Percentiles rank a stretch among this genome's conserved stretches.
phyloP scores from a whole-genome alignment of 768 basidiomycete genomes.

The Rhodotorula toruloides region DNA sequence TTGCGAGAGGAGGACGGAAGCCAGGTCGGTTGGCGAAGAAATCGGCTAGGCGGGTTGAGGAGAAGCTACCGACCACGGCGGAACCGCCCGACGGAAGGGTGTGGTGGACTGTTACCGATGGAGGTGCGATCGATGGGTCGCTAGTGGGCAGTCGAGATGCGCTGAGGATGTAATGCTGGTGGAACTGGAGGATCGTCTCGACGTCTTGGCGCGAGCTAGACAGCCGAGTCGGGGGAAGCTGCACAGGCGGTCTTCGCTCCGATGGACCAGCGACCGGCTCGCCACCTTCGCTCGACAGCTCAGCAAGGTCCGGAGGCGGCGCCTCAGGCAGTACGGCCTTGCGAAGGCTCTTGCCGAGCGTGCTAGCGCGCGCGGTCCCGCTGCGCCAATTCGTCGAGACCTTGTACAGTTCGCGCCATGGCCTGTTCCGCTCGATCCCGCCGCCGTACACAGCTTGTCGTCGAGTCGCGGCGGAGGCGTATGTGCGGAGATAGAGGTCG shows the following conservation, averaged over 20 bases:
- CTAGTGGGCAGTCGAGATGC: not conserved
- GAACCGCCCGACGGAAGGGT: conserved; percentile 12
- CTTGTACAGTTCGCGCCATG: conserved; percentile 34
- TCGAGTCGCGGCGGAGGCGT: not conserved
- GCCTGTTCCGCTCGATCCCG: not conserved
- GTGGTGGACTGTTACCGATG: conserved; percentile 13
- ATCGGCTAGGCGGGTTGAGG: conserved; percentile 1
- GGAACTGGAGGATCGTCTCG: conserved; percentile 26
- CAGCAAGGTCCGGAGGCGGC: not conserved
- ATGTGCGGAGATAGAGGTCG: conserved; percentile 21
- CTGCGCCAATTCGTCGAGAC: conserved; percentile 31
- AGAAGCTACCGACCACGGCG: conserved; percentile 5
- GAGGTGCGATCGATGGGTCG: not conserved
- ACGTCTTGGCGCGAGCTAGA: not conserved
- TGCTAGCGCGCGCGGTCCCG: conserved; percentile 12
- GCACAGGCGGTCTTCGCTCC: not conserved
- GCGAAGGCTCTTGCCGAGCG: conserved; percentile 4
- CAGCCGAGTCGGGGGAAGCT: too few species aligned
- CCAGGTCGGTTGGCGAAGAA: conserved; percentile 20
- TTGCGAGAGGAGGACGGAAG: conserved; percentile 1
- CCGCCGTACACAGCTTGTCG: not conserved
- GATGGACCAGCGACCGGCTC: not conserved
- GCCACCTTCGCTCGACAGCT: not conserved
- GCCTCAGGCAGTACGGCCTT: conserved; percentile 14
- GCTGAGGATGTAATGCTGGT: conserved; percentile 22